Evolutionary conservation across 2,329 filamentous ascomycete species (phyloP).

Genomic region (Dryadomyces quercivorus): DNA sequence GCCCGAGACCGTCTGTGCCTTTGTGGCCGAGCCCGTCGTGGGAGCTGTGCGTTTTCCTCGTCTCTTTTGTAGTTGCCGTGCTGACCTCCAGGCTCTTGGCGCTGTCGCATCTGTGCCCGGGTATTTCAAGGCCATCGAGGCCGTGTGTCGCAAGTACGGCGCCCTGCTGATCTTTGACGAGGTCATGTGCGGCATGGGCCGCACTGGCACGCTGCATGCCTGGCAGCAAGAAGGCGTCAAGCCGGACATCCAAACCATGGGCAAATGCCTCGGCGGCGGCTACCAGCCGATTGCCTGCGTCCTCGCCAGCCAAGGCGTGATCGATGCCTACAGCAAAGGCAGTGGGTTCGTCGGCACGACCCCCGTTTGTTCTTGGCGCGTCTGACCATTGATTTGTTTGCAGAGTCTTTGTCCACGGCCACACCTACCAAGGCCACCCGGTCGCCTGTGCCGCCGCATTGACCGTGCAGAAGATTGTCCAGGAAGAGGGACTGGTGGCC

Average conservation of each 20-base stretch:
- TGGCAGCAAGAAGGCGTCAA: slow-evolving; percentile 48
- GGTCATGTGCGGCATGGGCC: slow-evolving; percentile 59
- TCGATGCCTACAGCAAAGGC: slow-evolving; percentile 31
- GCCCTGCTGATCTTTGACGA: slow-evolving; percentile 45
- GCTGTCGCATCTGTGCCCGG: slow-evolving; percentile 36
- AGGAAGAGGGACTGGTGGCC: slow-evolving; percentile 20
- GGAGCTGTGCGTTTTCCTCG: slow-evolving; percentile 43
- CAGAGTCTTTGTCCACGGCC: slow-evolving; percentile 44
- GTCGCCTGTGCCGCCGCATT: slow-evolving; percentile 27
- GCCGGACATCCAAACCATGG: slow-evolving; percentile 51
- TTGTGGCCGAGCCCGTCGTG: slow-evolving; percentile 62
- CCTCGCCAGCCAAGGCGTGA: slow-evolving; percentile 36
- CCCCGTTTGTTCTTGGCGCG: neutral
- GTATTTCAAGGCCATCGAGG: slow-evolving; percentile 40
- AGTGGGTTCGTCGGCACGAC: slow-evolving; percentile 18
- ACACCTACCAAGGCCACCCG: slow-evolving; percentile 38
- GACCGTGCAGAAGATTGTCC: slow-evolving; percentile 26
- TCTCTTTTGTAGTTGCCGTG: neutral
- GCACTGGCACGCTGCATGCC: slow-evolving; percentile 48
- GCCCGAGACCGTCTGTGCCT: slow-evolving; percentile 54
- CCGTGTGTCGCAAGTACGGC: slow-evolving; percentile 40
- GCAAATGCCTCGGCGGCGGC: slow-evolving; percentile 50
- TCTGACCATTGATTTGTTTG: neutral
- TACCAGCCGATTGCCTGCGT: slow-evolving; percentile 49
- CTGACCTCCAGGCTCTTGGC: slow-evolving; percentile 30